Base-by-base conservation (phyloP, 768 basidiomycete genomes). In the Leucosporidium scottii region DNA sequence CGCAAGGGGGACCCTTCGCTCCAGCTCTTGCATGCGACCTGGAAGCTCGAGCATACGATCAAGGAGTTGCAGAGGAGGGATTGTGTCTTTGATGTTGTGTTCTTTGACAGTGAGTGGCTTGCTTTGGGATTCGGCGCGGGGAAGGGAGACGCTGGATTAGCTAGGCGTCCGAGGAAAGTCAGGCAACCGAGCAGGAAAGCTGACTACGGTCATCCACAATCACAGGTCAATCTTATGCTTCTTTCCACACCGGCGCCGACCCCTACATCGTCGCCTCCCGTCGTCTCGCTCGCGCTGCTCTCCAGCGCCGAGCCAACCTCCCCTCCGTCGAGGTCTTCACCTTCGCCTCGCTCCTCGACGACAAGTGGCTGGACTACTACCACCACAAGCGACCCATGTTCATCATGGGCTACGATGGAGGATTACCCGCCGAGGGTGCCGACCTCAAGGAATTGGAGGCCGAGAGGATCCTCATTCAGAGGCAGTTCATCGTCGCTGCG, bases 21-120 rank as follows among this genome's bases (percentile, higher is more conserved):
- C 68, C 87, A 88, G 75, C 81, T 86, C 58, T 67, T 86, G 3
- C 87, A 88, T 74, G 87, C 86, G 4, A 77, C 82, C 34, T 80
- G 83, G 62, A 76, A 78, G 6, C 77, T 88, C 48, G 87, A 88
- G 72, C 76, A 78, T n/a, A 77, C 81, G 5, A 74, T 88, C 10
- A 63, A 79, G 10, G 80, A 85, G 48, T 82, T 86, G 64, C 74
- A 78, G 21, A 79, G 78, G 34, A 81, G 86, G 20, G 80, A 79
- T 8, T 83, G 83, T 0, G 80, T 81, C 39, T 86, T 87, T 62
- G 85, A 87, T 44, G 78, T 88, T 36, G 83, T 84, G 5, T 88
- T 88, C 74, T 88, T 83, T 80, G 76, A 84, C 65, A 80, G 87
- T 84, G 64, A 49, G 77, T 73, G 10, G 4, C 20, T 30, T 48